phyloP scores from a whole-genome alignment of 2,329 filamentous ascomycete species.

The Nothophoma quercina region DNA sequence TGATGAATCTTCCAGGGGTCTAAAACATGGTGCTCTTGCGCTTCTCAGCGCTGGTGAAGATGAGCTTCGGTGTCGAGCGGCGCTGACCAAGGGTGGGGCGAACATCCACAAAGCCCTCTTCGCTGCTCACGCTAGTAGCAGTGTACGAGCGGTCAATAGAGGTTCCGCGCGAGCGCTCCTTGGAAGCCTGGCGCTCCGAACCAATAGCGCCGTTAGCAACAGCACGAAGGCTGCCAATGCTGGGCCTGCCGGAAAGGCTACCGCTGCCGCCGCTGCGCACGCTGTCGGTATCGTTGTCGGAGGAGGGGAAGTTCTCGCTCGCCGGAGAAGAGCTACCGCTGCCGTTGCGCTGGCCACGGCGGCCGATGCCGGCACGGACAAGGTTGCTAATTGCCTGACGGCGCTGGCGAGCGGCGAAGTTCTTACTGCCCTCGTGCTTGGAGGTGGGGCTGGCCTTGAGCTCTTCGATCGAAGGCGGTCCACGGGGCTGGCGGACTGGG shows the following conservation, averaged over 20 bases:
- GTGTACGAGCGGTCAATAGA: conserved; percentile 56
- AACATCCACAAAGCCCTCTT: conserved; percentile 64
- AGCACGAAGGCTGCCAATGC: conserved; percentile 77
- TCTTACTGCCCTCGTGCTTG: conserved; percentile 94
- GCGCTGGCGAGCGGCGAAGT: conserved; percentile 91
- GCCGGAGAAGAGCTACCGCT: conserved; percentile 85
- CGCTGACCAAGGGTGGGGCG: conserved; percentile 66
- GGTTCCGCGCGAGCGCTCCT: conserved; percentile 47
- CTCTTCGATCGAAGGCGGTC: conserved; percentile 90
- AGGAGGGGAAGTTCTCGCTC: conserved; percentile 80
- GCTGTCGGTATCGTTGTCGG: conserved; percentile 67
- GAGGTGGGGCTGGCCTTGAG: conserved; percentile 87
- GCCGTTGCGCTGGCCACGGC: conserved; percentile 74
- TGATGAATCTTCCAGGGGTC: conserved; percentile 33
- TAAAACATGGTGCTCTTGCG: conserved; percentile 76
- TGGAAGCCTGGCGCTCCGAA: conserved; percentile 75
- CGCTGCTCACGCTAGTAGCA: conserved; percentile 71
- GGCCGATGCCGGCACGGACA: conserved; percentile 86
- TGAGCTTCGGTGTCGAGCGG: conserved; percentile 85
- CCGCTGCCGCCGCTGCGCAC: conserved; percentile 72
- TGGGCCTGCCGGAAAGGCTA: conserved; percentile 79
- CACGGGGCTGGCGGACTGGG: conserved; percentile 89
- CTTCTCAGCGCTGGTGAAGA: conserved; percentile 89
- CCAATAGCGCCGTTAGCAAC: conserved; percentile 86
- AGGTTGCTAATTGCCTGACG: conserved; percentile 91